Conservation (phyloP, 1,284 basidiomycete genomes). For the Malassezia psittaci region DNA sequence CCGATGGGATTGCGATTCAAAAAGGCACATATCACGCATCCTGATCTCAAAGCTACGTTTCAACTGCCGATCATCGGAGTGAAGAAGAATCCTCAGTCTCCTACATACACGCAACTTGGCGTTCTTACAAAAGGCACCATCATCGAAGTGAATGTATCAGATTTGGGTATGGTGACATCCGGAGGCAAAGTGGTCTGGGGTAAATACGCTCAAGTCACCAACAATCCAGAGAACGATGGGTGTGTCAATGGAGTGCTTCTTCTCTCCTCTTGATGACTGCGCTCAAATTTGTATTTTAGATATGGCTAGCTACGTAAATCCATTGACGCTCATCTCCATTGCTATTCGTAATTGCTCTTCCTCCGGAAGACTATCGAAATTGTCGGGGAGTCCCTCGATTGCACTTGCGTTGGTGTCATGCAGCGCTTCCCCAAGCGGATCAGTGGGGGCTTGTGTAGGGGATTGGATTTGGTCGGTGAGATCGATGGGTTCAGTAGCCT, state of each 20-base stretch:
- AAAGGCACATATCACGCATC: conserved; percentile 98
- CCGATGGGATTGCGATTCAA: conserved; percentile 96
- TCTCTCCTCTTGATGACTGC: conserved; percentile 23
- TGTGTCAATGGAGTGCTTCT: conserved; percentile 43
- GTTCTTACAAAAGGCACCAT: conserved; percentile 98
- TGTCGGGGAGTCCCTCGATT: conserved; percentile 17
- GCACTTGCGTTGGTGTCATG: neutral
- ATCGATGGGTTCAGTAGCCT: neutral
- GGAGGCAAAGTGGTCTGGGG: conserved; percentile 76
- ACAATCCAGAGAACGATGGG: conserved; percentile 46
- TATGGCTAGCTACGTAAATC: neutral
- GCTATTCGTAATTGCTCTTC: conserved; percentile 29
- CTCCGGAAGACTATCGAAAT: conserved; percentile 25
- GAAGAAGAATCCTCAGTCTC: conserved; percentile 99
- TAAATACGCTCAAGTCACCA: conserved; percentile 83
- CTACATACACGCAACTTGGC: conserved; percentile 78
- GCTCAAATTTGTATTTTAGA: conserved; percentile 5
- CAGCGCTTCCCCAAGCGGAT: neutral
- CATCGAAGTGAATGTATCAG: conserved; percentile 78
- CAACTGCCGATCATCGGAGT: conserved; percentile 95
- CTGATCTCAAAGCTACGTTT: conserved; percentile 95
- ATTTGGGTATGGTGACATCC: conserved; percentile 83
- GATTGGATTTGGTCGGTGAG: neutral
- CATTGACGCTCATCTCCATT: conserved; percentile 10
- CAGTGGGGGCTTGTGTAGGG: neutral